phyloP scores from a whole-genome alignment of 441 rosid species.

The Adansonia grandidieri region DNA sequence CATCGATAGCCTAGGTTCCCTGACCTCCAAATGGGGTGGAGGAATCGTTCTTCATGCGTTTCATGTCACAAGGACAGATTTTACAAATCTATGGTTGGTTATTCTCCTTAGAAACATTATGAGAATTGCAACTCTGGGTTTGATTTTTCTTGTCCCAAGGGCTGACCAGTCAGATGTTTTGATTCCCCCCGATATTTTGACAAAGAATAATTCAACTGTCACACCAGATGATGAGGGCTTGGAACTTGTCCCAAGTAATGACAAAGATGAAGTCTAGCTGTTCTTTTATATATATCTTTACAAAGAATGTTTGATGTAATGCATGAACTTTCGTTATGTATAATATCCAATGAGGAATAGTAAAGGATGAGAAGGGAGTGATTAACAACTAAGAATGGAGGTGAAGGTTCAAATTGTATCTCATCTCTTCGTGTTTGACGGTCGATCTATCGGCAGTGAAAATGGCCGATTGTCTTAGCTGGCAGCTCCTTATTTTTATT shows the following conservation, averaged over 20 bases:
- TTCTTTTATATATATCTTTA: neutral
- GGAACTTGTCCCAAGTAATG: conserved; percentile 39
- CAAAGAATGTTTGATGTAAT: too few species aligned
- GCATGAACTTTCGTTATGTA: too few species aligned
- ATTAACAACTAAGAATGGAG: too few species aligned
- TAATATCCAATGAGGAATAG: too few species aligned
- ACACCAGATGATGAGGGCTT: conserved; percentile 36
- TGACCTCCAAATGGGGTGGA: conserved; percentile 73
- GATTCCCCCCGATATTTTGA: conserved; percentile 39
- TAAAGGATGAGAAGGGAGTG: too few species aligned
- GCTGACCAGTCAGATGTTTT: conserved; percentile 49
- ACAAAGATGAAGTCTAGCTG: conserved; percentile 4
- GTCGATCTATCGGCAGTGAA: too few species aligned
- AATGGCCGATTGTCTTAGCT: too few species aligned
- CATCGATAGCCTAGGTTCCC: conserved; percentile 70
- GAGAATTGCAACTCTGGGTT: conserved; percentile 59
- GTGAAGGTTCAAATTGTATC: too few species aligned
- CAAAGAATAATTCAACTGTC: conserved; percentile 26
- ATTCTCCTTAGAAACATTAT: conserved; percentile 60
- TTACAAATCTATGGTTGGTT: conserved; percentile 66
- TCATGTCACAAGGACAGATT: conserved; percentile 67
- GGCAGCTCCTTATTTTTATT: too few species aligned
- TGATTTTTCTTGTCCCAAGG: conserved; percentile 67
- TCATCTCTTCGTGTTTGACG: too few species aligned
- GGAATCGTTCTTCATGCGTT: conserved; percentile 64